These are phyloP conservation scores for Microthlaspi erraticum DNA, from an alignment of 345 rosid genomes.

Conservation along the genomic window DNA sequence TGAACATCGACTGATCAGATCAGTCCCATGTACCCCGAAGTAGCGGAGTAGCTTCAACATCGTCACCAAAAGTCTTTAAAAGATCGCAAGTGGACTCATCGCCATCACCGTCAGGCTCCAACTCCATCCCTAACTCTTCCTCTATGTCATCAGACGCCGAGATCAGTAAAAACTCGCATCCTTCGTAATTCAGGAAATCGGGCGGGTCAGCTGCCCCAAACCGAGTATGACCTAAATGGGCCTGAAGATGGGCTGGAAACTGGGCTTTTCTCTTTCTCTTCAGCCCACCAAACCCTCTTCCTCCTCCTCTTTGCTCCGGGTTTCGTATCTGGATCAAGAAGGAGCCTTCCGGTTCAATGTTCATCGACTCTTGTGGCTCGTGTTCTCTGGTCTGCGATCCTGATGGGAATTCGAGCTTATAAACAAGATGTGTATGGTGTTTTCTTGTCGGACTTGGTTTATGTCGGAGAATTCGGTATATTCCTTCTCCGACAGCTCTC, in stretches of 20 bases:
- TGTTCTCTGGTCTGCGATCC: conserved; percentile 39
- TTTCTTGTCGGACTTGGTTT: conserved; percentile 44
- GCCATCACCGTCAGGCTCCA: conserved; percentile 48
- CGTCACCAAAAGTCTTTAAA: conserved; percentile 60
- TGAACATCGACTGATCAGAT: conserved; percentile 17
- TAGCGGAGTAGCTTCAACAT: conserved; percentile 53
- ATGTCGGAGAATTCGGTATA: conserved; percentile 74
- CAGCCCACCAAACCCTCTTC: conserved; percentile 53
- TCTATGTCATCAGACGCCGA: conserved; percentile 70
- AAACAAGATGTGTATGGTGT: conserved; percentile 71
- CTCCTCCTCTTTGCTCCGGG: conserved; percentile 51
- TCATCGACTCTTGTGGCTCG: conserved; percentile 69
- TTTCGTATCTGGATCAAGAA: conserved; percentile 73
- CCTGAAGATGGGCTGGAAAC: conserved; percentile 76
- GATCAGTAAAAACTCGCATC: conserved; percentile 75
- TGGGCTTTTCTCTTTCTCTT: conserved; percentile 65
- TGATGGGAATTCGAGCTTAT: conserved; percentile 70
- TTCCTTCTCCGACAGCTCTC: conserved; percentile 75
- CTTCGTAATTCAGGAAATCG: conserved; percentile 73
- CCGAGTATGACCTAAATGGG: conserved; percentile 52
- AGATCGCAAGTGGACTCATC: conserved; percentile 64
- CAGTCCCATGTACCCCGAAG: conserved; percentile 66
- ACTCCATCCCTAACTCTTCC: conserved; percentile 68
- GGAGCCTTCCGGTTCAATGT: conserved; percentile 71
- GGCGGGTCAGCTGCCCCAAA: conserved; percentile 68